A percentile compares a stretch with the other conserved stretches of the same genome.
Evolutionary conservation across 2,329 filamentous ascomycete species (phyloP).

Genomic region (Aspergillus sp.): DNA sequence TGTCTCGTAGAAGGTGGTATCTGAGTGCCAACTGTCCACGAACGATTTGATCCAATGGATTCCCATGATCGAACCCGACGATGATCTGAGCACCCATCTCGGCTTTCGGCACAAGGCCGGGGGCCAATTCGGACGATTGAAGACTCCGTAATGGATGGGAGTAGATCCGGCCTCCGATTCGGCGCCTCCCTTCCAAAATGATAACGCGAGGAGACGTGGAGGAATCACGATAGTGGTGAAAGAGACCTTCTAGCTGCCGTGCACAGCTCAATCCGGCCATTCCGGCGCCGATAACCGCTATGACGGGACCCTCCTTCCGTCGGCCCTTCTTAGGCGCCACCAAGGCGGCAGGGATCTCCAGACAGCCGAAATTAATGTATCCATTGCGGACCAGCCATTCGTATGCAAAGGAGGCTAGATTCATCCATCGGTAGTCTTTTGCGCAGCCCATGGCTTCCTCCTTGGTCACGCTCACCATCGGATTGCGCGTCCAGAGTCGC

Average conservation of each 20-base stretch:
- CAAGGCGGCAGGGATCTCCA: conserved; percentile 60
- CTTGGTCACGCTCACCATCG: conserved; percentile 73
- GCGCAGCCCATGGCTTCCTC: conserved; percentile 90
- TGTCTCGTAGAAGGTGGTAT: conserved; percentile 76
- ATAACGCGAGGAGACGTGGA: conserved; percentile 69
- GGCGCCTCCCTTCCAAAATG: conserved; percentile 79
- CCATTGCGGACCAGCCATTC: conserved; percentile 88
- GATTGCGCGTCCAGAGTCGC: conserved; percentile 83
- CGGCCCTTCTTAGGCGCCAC: conserved; percentile 39
- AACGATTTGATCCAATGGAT: conserved; percentile 86
- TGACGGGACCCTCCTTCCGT: conserved; percentile 60
- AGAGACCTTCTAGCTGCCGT: conserved; percentile 82
- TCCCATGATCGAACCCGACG: conserved; percentile 92
- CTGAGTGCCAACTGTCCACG: conserved; percentile 83
- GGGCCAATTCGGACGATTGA: conserved; percentile 50
- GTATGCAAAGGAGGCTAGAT: conserved; percentile 81
- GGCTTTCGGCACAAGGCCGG: conserved; percentile 68
- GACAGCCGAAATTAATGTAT: conserved; percentile 95
- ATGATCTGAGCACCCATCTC: conserved; percentile 99
- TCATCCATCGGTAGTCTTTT: conserved; percentile 82
- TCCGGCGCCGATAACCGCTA: conserved; percentile 89
- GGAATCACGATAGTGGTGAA: conserved; percentile 71
- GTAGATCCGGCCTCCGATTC: conserved; percentile 90
- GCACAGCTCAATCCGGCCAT: conserved; percentile 91
- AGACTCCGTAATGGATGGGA: conserved; percentile 69